Evolutionary conservation across 441 rosid genomes (phyloP).

Genomic region (Corymbia citriodora): DNA sequence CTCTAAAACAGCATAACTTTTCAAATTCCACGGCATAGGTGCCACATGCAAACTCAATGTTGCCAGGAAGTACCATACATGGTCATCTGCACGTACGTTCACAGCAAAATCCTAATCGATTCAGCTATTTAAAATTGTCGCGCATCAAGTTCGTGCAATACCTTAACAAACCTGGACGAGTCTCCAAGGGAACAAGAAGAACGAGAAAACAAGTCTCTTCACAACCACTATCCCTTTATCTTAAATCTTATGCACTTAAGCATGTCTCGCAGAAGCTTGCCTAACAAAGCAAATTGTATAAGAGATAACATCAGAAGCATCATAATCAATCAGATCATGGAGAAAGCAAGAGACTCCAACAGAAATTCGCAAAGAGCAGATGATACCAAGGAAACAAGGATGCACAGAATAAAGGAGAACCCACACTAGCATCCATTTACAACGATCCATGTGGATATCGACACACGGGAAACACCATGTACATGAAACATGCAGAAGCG

Average conservation of each 20-base stretch:
- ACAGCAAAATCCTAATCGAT: not conserved
- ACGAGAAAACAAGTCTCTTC: not conserved
- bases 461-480: not conserved
- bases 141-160: not conserved
- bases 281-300: not conserved
- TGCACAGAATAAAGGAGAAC: not conserved
- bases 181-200: not conserved
- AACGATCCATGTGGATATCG: not conserved
- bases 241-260: not conserved
- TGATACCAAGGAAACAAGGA: not conserved
- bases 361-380: not conserved
- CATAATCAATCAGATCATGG: not conserved
- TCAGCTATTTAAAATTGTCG: not conserved
- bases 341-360: not conserved
- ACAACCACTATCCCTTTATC: not conserved
- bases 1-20: not conserved
- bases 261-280: not conserved
- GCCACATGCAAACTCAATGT: not conserved
- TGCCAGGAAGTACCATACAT: not conserved
- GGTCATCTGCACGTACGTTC: not conserved
- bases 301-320: not conserved
- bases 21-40: not conserved
- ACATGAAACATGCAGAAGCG: not conserved
- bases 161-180: not conserved
- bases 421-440: not conserved